Base-by-base conservation (phyloP, 73 alveolate genomes). In the Symbiodinium pilosum region DNA sequence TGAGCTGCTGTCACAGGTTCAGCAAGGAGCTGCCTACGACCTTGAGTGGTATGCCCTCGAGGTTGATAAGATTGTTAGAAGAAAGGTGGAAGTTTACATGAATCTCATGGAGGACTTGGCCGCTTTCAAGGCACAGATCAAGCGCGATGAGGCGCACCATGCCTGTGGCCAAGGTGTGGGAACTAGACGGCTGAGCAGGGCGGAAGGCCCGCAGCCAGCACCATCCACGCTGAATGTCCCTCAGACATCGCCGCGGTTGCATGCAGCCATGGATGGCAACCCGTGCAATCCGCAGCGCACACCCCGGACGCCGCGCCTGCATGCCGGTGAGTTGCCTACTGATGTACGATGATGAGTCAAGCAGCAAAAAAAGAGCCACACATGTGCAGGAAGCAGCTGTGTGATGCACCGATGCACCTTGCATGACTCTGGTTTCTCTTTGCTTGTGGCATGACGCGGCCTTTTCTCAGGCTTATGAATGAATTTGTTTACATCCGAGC, bases 11-110 rank as follows among this genome's bases (percentile, higher is more conserved):
- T 94, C 99, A 81, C 88, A 97, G 69, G 99, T 99, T 21, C 99
- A 99, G 95, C 99, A 99, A 47, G 99, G 84, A 26, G 99, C 92
- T 36, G 99, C 98, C 43, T 99, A 99, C 99, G 99, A 99, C 81
- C 99, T 99, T 71, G 99, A 99, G 92, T 99, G 99, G 88, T 99
- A 99, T 95, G 99, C 99, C 83, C 91, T 94, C 44, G 99, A 99
- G 84, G 95, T 99, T 95, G 99, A 99, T 93, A 98, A 93, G 14
- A 94, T 99, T 51, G 99, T 99, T 32, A 99, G 99, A 99, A 99
- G 99, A 89, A 99, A 99, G 99, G 99, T 99, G 59, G 96, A 97
- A 81, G 99, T 99, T 41, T 99, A 99, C 95, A 96, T 99, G 84
- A 77, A 99, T 81, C 99, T 99, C 87, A 99, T 99, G 85, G 99